A percentile compares a stretch with the other conserved stretches of the same genome.
Conservation (phyloP, 1,284 basidiomycete species). For the Apiotrichum domesticum region DNA sequence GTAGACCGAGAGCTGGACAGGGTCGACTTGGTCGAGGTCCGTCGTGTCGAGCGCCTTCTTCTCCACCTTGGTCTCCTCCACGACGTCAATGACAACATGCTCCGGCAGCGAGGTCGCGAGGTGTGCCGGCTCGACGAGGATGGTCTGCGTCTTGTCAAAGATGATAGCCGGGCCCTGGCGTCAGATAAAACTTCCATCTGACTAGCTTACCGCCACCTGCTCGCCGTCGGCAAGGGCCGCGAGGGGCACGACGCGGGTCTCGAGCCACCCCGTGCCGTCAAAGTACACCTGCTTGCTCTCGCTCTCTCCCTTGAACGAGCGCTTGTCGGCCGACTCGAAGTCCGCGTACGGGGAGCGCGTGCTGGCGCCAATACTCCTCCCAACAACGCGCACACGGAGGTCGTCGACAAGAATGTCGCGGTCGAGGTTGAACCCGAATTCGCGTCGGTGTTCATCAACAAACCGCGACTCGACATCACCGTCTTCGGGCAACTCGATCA, state of each 20-base stretch:
- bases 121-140: slow-evolving; percentile 33
- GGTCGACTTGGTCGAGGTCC: slow-evolving; percentile 42
- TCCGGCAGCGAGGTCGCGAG: slow-evolving; percentile 27
- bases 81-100: slow-evolving; percentile 32
- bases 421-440: slow-evolving; percentile 40
- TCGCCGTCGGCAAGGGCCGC: slow-evolving; percentile 27
- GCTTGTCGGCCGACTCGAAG: slow-evolving; percentile 16
- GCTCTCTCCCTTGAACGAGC: slow-evolving; percentile 3
- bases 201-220: slow-evolving; percentile 21
- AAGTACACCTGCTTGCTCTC: slow-evolving; percentile 32
- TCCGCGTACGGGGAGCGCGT: slow-evolving; percentile 28
- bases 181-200: background rate
- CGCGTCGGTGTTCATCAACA: slow-evolving; percentile 33
- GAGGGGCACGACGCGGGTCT: slow-evolving; percentile 27
- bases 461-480: slow-evolving; percentile 28
- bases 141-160: slow-evolving; percentile 40
- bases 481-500: slow-evolving; percentile 33
- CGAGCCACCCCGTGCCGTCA: slow-evolving; percentile 29
- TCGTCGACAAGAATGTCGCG: slow-evolving; percentile 36
- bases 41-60: slow-evolving; percentile 11
- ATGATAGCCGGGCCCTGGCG: slow-evolving; percentile 35
- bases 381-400: slow-evolving; percentile 33
- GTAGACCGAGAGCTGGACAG: slow-evolving; percentile 52
- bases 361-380: slow-evolving; percentile 25
- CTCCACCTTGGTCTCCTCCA: slow-evolving; percentile 18